Base-by-base conservation (phyloP, 2,329 filamentous ascomycete species). In the Lojkania enalia region DNA sequence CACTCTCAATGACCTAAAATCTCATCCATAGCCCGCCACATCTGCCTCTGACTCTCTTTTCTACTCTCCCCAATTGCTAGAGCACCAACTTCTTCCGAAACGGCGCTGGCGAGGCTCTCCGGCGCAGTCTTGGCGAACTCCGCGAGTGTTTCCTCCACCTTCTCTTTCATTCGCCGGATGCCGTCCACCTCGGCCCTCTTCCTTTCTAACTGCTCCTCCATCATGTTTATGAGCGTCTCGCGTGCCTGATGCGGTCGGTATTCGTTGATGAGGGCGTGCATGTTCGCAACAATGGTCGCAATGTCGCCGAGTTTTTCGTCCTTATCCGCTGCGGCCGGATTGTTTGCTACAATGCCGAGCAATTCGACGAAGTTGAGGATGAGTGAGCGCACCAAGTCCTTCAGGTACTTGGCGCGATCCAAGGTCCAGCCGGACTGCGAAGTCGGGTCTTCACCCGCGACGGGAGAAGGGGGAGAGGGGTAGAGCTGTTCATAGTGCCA, bases 181-280 rank as follows among this genome's bases (percentile, higher is more conserved):
- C 79, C 81, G 23, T 82, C 77, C 1, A 90, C 90, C 71, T 96
- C 90, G 42, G 80, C 81, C 54, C 80, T 82, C 43, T 85, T 86
- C 55, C 77, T 79, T 56, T 88, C 84, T 20, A 96, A 73, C 61
- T 92, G 87, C 55, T 87, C 85, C 71, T 96, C 88, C 87, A 96
- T 90, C 75, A 92, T 81, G 55, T 86, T 73, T 21, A 96, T 95
- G 46, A 95, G 76, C 20, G 86, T 90, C 73, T 96, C 91, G 33
- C 92, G 76, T 18, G 91, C 90, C 72, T 97, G 92, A 66, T 96
- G 91, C 7, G 91, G 91, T 21, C 92, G 81, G 71, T 96, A 97
- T 69, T 95, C 86, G 69, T 99, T 99, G 54, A 97, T 83, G 42
- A 96, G 79, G 62, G 95, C 89, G 71, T 96, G 90, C 62, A 95